Evolutionary conservation across 2,329 filamentous ascomycete species (phyloP).

Genomic region (Monilinia laxa): DNA sequence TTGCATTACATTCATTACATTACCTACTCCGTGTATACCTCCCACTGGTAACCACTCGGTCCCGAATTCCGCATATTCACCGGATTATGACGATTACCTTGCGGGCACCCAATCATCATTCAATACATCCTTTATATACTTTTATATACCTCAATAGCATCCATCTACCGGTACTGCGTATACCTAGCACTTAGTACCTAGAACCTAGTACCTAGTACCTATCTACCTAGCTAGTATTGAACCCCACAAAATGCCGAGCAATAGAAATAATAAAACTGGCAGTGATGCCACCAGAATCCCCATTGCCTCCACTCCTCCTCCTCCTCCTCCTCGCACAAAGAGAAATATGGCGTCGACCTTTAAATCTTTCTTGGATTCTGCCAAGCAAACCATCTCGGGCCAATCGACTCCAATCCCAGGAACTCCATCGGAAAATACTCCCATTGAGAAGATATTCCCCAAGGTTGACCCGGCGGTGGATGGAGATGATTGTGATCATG

Average conservation of each 20-base stretch:
- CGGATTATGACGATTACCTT: neutral
- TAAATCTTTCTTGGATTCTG: conserved; percentile 35
- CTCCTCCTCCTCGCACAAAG: conserved; percentile 12
- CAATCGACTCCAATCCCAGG: conserved; percentile 33
- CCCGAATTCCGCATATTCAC: neutral
- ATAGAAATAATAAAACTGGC: conserved; percentile 13
- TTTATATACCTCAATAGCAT: too few relatives aligned
- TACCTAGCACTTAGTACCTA: too few relatives aligned
- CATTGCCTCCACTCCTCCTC: neutral
- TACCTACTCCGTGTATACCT: too few relatives aligned
- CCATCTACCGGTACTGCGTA: too few relatives aligned
- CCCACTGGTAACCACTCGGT: neutral
- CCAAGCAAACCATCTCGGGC: conserved; percentile 34
- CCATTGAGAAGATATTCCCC: conserved; percentile 59
- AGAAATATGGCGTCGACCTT: conserved; percentile 35
- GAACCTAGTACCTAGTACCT: too few relatives aligned
- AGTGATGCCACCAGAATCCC: conserved; percentile 2
- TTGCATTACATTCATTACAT: too few relatives aligned
- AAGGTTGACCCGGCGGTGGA: conserved; percentile 73
- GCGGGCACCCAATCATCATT: neutral
- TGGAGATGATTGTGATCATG: conserved; percentile 83
- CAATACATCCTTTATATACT: neutral
- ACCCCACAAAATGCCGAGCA: conserved; percentile 16
- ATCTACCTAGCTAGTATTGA: neutral
- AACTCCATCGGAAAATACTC: conserved; percentile 30